Evolutionary conservation across 768 basidiomycete genomes (phyloP).

Genomic region (Mycena metata): DNA sequence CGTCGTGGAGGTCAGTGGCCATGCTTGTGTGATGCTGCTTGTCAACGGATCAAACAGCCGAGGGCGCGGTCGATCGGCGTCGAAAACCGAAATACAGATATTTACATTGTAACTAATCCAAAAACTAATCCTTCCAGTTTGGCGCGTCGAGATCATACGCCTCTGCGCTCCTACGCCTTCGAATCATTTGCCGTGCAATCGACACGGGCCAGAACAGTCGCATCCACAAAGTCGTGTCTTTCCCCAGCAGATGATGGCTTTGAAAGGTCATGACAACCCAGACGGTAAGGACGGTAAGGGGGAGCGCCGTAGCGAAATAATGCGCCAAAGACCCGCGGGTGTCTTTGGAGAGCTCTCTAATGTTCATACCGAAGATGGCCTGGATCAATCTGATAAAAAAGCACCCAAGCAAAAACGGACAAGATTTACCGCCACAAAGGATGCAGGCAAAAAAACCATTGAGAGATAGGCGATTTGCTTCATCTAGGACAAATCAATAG

Average conservation of each 20-base stretch:
- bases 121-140: too few species aligned
- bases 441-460: constrained; percentile 73
- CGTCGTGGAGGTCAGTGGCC: constrained; percentile 61
- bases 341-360: constrained; percentile 55
- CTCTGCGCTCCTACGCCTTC: background rate
- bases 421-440: constrained; percentile 61
- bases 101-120: too few species aligned
- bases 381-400: constrained; percentile 37
- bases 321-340: constrained; percentile 55
- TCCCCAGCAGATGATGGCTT: constrained; percentile 53
- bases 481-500: constrained; percentile 49
- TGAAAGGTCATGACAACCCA: constrained; percentile 72
- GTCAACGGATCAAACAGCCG: too few species aligned
- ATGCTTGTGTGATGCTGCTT: constrained; percentile 16
- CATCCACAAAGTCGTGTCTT: constrained; percentile 44
- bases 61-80: too few species aligned
- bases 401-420: background rate
- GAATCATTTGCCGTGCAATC: constrained; percentile 33
- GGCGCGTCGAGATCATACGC: constrained; percentile 4
- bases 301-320: constrained; percentile 59
- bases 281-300: constrained; percentile 63
- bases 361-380: constrained; percentile 74
- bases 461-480: constrained; percentile 73
- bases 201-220: constrained; percentile 55
- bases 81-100: too few species aligned